Evolutionary conservation across 139 green algal genomes (phyloP).

Genomic region (Edaphochlamys debaryana): DNA sequence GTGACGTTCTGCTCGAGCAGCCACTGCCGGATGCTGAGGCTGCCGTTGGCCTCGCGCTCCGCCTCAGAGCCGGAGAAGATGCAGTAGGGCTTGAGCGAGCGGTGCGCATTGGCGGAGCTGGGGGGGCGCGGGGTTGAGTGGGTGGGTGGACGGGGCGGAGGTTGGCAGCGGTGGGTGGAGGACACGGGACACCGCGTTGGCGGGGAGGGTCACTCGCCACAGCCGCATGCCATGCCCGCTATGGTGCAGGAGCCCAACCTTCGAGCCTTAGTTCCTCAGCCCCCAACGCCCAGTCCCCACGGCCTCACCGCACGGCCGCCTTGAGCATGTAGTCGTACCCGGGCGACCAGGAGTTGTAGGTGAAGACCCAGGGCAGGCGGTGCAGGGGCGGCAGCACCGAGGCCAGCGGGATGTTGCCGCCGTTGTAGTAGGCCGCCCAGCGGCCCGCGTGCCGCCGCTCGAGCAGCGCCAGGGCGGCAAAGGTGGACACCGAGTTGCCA

Average conservation of each 20-base stretch:
- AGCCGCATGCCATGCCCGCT: no score
- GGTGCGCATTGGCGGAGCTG: neutral
- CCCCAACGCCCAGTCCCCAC: no score
- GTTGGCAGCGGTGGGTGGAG: no score
- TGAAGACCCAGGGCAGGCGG: slow-evolving; percentile 43
- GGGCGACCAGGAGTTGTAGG: slow-evolving; percentile 45
- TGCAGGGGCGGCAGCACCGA: neutral
- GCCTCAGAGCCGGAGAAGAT: slow-evolving; percentile 35
- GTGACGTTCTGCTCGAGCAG: slow-evolving; percentile 24
- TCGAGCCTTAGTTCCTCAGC: no score
- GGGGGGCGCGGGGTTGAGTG: neutral
- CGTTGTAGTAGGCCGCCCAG: slow-evolving; percentile 61
- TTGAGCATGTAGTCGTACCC: slow-evolving; percentile 56
- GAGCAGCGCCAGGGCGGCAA: slow-evolving; percentile 50
- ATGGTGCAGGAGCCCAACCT: no score
- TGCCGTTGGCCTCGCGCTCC: slow-evolving; percentile 7
- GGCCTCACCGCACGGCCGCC: slow-evolving; percentile 31
- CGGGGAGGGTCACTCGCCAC: no score
- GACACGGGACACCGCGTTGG: no score
- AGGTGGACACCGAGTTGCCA: slow-evolving; percentile 58
- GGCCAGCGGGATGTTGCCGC: slow-evolving; percentile 50
- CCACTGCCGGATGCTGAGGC: slow-evolving; percentile 18
- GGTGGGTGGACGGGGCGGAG: neutral
- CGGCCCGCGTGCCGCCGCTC: slow-evolving; percentile 46
- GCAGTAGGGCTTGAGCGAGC: slow-evolving; percentile 39